Evolutionary conservation across 306 rosid genomes (phyloP), one percentile per base, ranked within the genome.

Genomic region (Delonix regia): DNA sequence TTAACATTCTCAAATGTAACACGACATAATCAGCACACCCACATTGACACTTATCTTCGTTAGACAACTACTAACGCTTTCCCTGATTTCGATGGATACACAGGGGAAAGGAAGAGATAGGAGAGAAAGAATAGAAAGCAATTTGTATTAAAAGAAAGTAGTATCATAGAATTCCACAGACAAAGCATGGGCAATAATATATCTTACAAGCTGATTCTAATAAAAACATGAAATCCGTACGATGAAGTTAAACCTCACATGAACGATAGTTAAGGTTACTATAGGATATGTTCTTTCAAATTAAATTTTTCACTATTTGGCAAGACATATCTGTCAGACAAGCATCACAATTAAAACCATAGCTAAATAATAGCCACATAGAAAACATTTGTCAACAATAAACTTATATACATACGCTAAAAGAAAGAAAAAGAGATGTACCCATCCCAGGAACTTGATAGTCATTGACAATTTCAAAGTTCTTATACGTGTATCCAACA

Each of bases 371-470:
- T 25, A 76, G 75, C 39, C 47, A 5, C 71, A 44, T 33, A 64
- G 57, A 30, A 41, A 76, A 71, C 53, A 65, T 14, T 14, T 22
- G 27, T 47, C 18, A 75, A 71, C 22, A 56, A 65, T 13, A 73
- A 27, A 65, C 62, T 41, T 45, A 44, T 45, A 71, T 19, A 52
- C 27, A 63, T 25, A 30, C 9, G 6, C 6, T 47, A 53, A 70
- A 33, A 9, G 41, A 69, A 66, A 56, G 67, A 41, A 38, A 80
- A 44, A 5, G 78, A 83, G 56, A 63, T 34, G 38, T 89, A 95
- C 99, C 89, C 89, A 92, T 95, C 67, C 98, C 98, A 82, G 99
- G 98, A 84, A 91, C 90, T 90, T 93, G 99, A 79, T 93, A 93
- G 80, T 96, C 99, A 14, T 96, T 93, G 73, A 96, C 89, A 76